Evolutionary conservation across 176 grass and related monocot genomes (phyloP), one percentile per base, ranked within the genome.

Genomic region (Elaeis guineensis): DNA sequence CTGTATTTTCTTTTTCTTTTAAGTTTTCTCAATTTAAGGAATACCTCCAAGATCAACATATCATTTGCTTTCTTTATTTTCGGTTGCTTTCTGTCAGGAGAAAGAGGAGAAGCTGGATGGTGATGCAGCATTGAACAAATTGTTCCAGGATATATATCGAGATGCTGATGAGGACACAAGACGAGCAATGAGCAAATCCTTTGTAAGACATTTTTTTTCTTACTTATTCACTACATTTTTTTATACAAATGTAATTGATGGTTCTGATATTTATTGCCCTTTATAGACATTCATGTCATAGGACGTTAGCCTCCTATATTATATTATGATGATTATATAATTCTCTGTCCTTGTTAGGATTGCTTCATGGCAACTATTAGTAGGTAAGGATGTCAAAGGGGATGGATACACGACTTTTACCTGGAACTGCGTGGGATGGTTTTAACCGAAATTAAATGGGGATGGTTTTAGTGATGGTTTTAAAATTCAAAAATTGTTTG

Each of bases 121-220:
- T 55, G 81, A 84, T 50, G 81, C 81, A 28, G 75, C 69, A 50
- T 32, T 78, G 44, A 84, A 75, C 65, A 84, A 84, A 58, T 78
- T 84, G 22, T 84, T 84, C 75, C 65, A 71, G 67, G 81, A 84
- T 2, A 78, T 84, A 29, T 84, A 84, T 52, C 9, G 24, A 63
- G 75, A 78, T 70, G 70, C 64, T 60, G 81, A 78, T 51, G 81
- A 84, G 55, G 81, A 84, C 53, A 55, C 64, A 6, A 69, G 63
- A 55, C 69, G 81, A 23, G 81, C 81, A 62, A 84, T 84, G 81
- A 75, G 64, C 69, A 84, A 78, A 64, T 84, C 81, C 21, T 84
- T 84, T 75, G 81, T 84, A 82, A 60, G 66, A 32, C 17, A 14
- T 20, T 15, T 5, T 20, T 15, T 5, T 20, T n/a, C 23, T 51